Conservation (phyloP, 768 basidiomycete genomes). For the Agrocybe praecox region DNA sequence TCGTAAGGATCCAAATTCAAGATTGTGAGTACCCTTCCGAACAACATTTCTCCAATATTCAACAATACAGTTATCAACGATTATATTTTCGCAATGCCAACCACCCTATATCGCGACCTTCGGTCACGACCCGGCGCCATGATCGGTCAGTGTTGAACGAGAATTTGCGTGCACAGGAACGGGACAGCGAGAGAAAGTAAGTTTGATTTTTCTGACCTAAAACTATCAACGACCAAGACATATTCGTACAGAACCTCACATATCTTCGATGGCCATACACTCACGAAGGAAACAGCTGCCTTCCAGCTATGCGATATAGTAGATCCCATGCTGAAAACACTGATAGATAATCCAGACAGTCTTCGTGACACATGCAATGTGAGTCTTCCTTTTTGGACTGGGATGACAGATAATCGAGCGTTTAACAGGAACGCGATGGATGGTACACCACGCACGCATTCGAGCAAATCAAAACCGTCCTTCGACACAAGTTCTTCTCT, state of each 20-base stretch:
- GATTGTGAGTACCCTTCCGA: slow-evolving; percentile 61
- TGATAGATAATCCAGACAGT: slow-evolving; percentile 77
- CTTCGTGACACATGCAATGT: slow-evolving; percentile 78
- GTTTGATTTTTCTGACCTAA: not conserved
- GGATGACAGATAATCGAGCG: not conserved
- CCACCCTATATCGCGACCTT: slow-evolving; percentile 77
- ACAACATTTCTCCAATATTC: not conserved
- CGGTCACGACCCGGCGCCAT: slow-evolving; percentile 70
- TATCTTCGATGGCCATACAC: slow-evolving; percentile 83
- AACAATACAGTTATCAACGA: slow-evolving; percentile 77
- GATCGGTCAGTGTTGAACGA: slow-evolving; percentile 48
- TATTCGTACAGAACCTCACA: slow-evolving; percentile 60
- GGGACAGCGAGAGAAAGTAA: slow-evolving; percentile 49
- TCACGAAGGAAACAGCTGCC: slow-evolving; percentile 85
- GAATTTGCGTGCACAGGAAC: slow-evolving; percentile 40
- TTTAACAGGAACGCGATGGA: slow-evolving; percentile 74
- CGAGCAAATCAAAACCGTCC: slow-evolving; percentile 81
- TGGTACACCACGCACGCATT: slow-evolving; percentile 83
- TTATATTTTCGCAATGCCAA: slow-evolving; percentile 89
- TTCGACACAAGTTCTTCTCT: slow-evolving; percentile 85
- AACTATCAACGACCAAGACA: not conserved
- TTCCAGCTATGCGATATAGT: slow-evolving; percentile 94
- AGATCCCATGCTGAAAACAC: slow-evolving; percentile 79
- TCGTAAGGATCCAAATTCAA: slow-evolving; percentile 65
- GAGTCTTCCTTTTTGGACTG: slow-evolving; percentile 26